These are phyloP conservation scores for Fusarium brevicatenulatum DNA, from an alignment of 2,329 filamentous ascomycete genomes.

Conservation along the genomic window DNA sequence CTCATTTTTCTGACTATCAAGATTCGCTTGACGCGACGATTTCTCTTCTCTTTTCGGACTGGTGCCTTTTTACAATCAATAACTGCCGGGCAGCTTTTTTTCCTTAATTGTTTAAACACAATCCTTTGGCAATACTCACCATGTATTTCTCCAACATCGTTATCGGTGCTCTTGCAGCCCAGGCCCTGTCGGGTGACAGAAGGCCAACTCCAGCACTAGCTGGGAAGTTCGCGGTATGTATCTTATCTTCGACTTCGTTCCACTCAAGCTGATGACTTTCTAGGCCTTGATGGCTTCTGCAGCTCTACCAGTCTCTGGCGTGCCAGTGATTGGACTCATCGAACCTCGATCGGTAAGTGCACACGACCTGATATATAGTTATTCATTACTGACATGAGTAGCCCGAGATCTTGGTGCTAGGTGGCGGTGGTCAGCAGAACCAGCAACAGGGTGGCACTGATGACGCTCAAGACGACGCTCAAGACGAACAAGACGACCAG, in stretches of 20 bases:
- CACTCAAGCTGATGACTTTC: fast-evolving
- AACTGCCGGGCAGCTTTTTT: constrained; percentile 19
- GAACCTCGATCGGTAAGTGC: constrained; percentile 5
- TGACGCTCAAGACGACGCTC: neutral
- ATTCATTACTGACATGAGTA: neutral
- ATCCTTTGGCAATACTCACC: neutral
- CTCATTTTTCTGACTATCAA: neutral
- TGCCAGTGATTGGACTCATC: constrained; percentile 14
- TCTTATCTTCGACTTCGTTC: fast-evolving
- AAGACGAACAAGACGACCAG: neutral
- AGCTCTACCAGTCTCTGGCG: constrained; percentile 6
- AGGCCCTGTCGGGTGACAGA: constrained; percentile 7
- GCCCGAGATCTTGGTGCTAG: neutral
- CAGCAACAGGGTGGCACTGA: neutral
- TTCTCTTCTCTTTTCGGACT: neutral
- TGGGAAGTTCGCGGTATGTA: constrained; percentile 14
- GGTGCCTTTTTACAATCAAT: neutral
- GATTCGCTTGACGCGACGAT: constrained; percentile 18
- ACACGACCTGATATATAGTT: fast-evolving
- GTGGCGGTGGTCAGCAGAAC: neutral
- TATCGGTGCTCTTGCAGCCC: constrained; percentile 17
- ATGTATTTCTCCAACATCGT: constrained; percentile 27
- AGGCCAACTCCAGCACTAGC: neutral
- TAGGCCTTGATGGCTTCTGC: constrained; percentile 25
- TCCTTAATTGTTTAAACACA: neutral